Conservation (phyloP, 1,284 basidiomycete genomes). For the Austropuccinia psidii region DNA sequence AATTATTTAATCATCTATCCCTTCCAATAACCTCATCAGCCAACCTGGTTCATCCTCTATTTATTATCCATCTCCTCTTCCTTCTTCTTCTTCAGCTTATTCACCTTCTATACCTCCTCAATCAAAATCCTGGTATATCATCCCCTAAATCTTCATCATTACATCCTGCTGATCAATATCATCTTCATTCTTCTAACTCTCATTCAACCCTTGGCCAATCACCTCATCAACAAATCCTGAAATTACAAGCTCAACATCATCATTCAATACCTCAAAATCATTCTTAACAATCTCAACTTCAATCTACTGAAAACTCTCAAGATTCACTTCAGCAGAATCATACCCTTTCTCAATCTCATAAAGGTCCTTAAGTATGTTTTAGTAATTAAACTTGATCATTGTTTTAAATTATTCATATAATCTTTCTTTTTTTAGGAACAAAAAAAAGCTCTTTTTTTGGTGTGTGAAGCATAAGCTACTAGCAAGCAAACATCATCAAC, state of each 20-base stretch:
- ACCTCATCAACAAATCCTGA: background rate
- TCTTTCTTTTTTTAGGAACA: background rate
- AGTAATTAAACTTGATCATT: too few relatives aligned
- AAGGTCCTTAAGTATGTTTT: slow-evolving; percentile 20
- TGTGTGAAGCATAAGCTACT: slow-evolving; percentile 90
- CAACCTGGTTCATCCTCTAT: slow-evolving; percentile 3
- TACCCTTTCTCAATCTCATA: background rate
- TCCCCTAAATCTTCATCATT: background rate
- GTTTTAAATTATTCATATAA: too few relatives aligned
- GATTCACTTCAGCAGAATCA: background rate
- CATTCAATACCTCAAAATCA: slow-evolving; percentile 11
- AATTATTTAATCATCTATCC: background rate
- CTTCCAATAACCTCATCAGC: background rate
- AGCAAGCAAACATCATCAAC: slow-evolving; percentile 85
- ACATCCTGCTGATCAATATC: slow-evolving; percentile 13
- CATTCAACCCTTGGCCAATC: background rate
- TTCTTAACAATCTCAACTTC: slow-evolving; percentile 18
- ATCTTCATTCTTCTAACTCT: slow-evolving; percentile 15
- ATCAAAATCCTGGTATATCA: slow-evolving; percentile 1
- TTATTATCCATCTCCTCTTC: background rate
- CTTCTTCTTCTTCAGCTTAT: slow-evolving; percentile 12
- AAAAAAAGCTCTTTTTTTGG: slow-evolving; percentile 66
- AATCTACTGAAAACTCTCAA: slow-evolving; percentile 15
- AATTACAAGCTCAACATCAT: slow-evolving; percentile 8
- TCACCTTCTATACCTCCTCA: slow-evolving; percentile 25